Evolutionary conservation across 2,329 filamentous ascomycete species (phyloP).

Genomic region (Colletotrichum destructivum): DNA sequence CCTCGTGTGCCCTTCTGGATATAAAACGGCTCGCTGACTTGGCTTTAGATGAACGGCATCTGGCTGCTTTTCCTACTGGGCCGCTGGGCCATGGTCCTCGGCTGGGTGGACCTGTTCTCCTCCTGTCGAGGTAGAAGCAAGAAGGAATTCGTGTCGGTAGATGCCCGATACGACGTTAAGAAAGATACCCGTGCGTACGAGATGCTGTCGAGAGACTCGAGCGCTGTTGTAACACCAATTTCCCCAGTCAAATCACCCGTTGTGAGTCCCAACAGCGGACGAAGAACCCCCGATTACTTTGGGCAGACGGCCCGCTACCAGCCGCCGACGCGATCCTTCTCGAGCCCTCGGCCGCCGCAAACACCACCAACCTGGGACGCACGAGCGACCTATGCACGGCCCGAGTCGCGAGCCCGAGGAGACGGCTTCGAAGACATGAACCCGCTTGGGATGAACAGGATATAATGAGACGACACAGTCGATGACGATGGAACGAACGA

Average conservation of each 20-base stretch:
- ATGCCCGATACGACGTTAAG: conserved; percentile 76
- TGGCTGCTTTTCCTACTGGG: conserved; percentile 88
- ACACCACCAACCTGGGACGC: conserved; percentile 59
- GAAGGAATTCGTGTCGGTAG: conserved; percentile 90
- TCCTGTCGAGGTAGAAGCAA: conserved; percentile 66
- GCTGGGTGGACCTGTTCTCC: conserved; percentile 80
- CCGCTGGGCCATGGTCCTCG: conserved; percentile 86
- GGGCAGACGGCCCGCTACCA: conserved; percentile 69
- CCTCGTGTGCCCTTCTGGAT: background rate
- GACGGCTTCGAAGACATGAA: conserved; percentile 61
- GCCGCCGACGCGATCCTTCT: conserved; percentile 69
- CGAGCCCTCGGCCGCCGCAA: conserved; percentile 67
- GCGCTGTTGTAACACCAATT: conserved; percentile 68
- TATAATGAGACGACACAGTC: conserved; percentile 52
- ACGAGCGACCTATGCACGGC: conserved; percentile 56
- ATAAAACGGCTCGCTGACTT: conserved; percentile 28
- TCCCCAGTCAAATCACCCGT: conserved; percentile 55
- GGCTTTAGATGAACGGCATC: conserved; percentile 80
- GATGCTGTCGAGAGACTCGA: conserved; percentile 78
- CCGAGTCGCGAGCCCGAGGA: conserved; percentile 46
- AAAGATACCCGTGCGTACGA: conserved; percentile 81
- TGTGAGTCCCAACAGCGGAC: conserved; percentile 53
- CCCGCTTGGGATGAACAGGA: conserved; percentile 70
- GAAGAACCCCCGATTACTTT: conserved; percentile 70
- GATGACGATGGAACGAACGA: conserved; percentile 21